A percentile compares a stretch with the other conserved stretches of the same genome.
phyloP scores from a whole-genome alignment of 768 basidiomycete genomes.

The Asterophora parasitica region DNA sequence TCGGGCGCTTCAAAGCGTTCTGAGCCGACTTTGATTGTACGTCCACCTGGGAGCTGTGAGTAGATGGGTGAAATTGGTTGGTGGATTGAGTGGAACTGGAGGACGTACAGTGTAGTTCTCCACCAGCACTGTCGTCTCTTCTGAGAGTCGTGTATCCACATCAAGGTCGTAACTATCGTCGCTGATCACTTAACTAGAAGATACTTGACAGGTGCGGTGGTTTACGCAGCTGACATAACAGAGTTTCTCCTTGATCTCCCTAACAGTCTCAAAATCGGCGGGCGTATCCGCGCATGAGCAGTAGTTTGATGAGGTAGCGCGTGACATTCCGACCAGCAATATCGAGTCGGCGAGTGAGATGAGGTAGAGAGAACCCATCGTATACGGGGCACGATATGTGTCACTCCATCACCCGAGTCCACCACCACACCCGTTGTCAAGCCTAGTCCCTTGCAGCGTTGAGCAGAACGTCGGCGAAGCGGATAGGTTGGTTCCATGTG shows the following conservation, averaged over 20 bases:
- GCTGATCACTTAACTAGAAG: no score
- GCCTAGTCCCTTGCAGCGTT: no score
- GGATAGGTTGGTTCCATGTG: no score
- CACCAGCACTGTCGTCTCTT: conserved; percentile 94
- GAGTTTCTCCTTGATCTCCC: conserved; percentile 98
- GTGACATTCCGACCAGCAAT: conserved; percentile 99
- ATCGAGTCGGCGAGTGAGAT: conserved; percentile 90
- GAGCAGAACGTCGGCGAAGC: no score
- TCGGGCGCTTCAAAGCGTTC: conserved; percentile 99
- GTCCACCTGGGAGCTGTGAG: conserved; percentile 85
- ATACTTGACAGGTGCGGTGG: neutral
- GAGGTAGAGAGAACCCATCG: conserved; percentile 93
- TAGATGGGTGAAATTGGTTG: neutral
- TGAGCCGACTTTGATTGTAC: conserved; percentile 94
- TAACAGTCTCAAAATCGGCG: conserved; percentile 97
- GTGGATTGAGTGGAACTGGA: neutral
- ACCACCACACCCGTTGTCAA: conserved; percentile 98
- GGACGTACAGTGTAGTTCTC: conserved; percentile 89
- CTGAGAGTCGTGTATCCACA: conserved; percentile 85
- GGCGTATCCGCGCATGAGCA: conserved; percentile 99
- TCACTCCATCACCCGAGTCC: conserved; percentile 98
- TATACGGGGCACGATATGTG: conserved; percentile 99
- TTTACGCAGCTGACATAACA: conserved; percentile 86
- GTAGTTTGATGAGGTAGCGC: conserved; percentile 97
- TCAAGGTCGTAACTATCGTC: conserved; percentile 86